These are phyloP conservation scores for Stephania japonica DNA, from an alignment of 164 flowering plant genomes.

Conservation along the genomic window DNA sequence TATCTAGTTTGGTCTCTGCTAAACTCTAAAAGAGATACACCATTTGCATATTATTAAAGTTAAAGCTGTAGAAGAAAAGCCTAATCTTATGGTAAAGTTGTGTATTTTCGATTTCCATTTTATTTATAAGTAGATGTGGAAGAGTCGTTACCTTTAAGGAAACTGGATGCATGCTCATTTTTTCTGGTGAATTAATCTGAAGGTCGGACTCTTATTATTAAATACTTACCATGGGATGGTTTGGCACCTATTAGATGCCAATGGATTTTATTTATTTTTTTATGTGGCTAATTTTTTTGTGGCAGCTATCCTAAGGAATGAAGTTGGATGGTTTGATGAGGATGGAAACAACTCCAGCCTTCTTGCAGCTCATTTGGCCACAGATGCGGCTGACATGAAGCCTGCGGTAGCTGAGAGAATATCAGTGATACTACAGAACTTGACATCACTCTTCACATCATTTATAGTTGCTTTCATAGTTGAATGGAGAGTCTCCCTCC, in stretches of 20 bases:
- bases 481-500: conserved; percentile 98
- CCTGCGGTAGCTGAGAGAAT: conserved; percentile 95
- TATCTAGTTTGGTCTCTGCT: neutral
- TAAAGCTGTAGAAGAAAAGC: neutral
- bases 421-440: conserved; percentile 93
- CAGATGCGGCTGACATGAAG: conserved; percentile 95
- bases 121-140: neutral
- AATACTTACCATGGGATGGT: neutral
- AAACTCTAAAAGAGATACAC: neutral
- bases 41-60: neutral
- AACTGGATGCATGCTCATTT: neutral
- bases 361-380: conserved; percentile 78
- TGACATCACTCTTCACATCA: conserved; percentile 96
- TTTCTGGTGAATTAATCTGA: neutral
- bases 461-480: conserved; percentile 93
- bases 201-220: neutral
- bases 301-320: conserved; percentile 88
- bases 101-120: too few species aligned
- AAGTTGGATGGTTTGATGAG: conserved; percentile 97
- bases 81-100: neutral
- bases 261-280: neutral
- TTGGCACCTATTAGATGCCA: neutral
- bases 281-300: neutral
- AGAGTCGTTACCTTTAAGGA: neutral
- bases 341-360: conserved; percentile 97